A percentile compares a stretch with the other conserved stretches of the same genome.
phyloP scores from a whole-genome alignment of 495 filamentous ascomycete species.

The Aspergillus asperescens region DNA sequence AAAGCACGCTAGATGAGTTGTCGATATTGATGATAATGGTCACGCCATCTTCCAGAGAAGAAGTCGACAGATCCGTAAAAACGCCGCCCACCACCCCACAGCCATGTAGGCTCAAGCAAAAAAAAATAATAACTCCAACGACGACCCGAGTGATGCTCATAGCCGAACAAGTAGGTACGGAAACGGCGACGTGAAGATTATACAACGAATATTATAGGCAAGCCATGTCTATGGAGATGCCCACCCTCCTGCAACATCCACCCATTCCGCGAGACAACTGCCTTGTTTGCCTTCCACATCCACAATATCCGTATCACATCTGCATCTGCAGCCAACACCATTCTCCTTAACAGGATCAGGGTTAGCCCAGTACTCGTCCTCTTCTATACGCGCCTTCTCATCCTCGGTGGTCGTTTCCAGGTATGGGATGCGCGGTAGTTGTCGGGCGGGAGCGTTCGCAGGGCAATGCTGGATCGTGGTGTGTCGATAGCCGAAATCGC shows the following conservation, averaged over 20 bases:
- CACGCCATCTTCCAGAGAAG: slow-evolving; percentile 35
- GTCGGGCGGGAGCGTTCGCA: slow-evolving; percentile 87
- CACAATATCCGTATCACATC: slow-evolving; percentile 96
- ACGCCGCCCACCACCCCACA: slow-evolving; percentile 40
- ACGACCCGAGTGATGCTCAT: slow-evolving; percentile 34
- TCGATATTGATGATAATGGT: slow-evolving; percentile 40
- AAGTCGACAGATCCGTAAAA: slow-evolving; percentile 42
- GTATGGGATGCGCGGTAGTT: slow-evolving; percentile 74
- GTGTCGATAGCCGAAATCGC: slow-evolving; percentile 96
- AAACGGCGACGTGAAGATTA: slow-evolving; percentile 32
- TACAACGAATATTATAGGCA: slow-evolving; percentile 29
- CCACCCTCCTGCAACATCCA: slow-evolving; percentile 96
- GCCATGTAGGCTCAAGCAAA: slow-evolving; percentile 38
- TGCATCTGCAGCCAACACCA: slow-evolving; percentile 93
- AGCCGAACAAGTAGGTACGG: slow-evolving; percentile 31
- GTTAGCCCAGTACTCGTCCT: slow-evolving; percentile 94
- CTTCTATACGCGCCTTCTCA: slow-evolving; percentile 81
- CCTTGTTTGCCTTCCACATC: slow-evolving; percentile 97
- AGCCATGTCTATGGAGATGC: slow-evolving; percentile 52
- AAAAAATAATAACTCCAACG: slow-evolving; percentile 33
- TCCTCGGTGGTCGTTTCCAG: slow-evolving; percentile 81
- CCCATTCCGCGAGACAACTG: slow-evolving; percentile 93
- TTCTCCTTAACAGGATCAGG: slow-evolving; percentile 87
- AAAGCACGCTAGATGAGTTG: slow-evolving; percentile 43
- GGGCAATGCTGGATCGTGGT: slow-evolving; percentile 99